Evolutionary conservation across 805 yeast species (phyloP), one percentile per base, ranked within the genome.

Genomic region (Cyberlindnera mycetangii): DNA sequence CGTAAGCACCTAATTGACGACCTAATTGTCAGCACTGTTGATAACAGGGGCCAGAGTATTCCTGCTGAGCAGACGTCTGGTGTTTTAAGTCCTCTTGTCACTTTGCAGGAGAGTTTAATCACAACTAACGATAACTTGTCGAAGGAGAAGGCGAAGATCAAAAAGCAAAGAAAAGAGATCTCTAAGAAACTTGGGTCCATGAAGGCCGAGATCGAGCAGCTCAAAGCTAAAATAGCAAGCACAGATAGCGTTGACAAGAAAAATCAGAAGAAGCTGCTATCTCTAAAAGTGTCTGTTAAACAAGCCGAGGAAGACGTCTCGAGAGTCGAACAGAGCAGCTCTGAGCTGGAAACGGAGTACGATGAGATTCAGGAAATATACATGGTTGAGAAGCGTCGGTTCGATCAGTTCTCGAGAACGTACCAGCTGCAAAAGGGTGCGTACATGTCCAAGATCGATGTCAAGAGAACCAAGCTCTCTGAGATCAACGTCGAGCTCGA

Each of bases 31-130:
- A 60, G 72, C 45, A 69, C 74, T 1, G 54, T 59, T 31, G 60
- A 58, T 30, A 42, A 52, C 5, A 45, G 52, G 12, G 62, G 60
- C 7, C 36, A 33, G 3, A 45, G 48, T 17, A 46, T 51, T 9
- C 50, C 53, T 3, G 63, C 60, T 46, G 65, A 66, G 9, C 61
- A 66, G 5, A 63, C 61, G 21, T 59, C 64, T 37, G 67, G 60
- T 39, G 56, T 75, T 30, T 59, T 71, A 20, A 72, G 86, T 1
- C 89, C 90, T 0, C 65, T 83, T 36, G 71, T 78, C 1, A 83
- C 89, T 1, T 64, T 83, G 32, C 78, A 82, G 52, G 83, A 79
- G 53, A 79, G 85, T 17, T 75, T 83, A 28, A 71, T 79, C 27
- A 80, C 88, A 0, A 81, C 88, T 0, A 78, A 79, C 50, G 76